These are phyloP conservation scores for Morella rubra DNA, from an alignment of 306 rosid species.

Conservation along the genomic window DNA sequence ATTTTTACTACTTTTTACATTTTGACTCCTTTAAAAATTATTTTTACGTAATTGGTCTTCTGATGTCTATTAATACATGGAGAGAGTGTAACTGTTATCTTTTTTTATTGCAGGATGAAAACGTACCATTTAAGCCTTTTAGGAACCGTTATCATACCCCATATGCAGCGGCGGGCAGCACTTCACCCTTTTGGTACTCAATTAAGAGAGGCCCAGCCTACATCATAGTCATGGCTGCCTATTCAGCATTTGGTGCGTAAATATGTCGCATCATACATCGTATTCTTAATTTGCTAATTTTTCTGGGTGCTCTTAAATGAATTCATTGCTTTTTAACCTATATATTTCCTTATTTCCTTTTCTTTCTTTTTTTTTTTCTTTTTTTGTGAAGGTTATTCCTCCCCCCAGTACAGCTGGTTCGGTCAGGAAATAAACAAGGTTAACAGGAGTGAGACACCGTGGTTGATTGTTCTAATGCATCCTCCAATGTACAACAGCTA, in stretches of 20 bases:
- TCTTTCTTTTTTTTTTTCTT: background rate
- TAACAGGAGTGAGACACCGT: constrained; percentile 49
- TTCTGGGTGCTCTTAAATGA: too few relatives aligned
- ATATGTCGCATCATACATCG: too few relatives aligned
- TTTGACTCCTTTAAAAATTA: too few relatives aligned
- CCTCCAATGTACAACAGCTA: constrained; percentile 58
- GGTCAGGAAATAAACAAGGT: constrained; percentile 43
- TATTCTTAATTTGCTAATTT: too few relatives aligned
- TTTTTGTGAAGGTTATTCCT: constrained; percentile 38
- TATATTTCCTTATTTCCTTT: too few relatives aligned
- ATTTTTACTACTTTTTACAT: too few relatives aligned
- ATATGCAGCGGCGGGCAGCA: constrained; percentile 40
- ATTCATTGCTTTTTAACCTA: background rate
- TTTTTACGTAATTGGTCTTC: too few relatives aligned
- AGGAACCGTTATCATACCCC: constrained; percentile 47
- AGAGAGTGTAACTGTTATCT: background rate
- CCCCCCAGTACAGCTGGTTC: constrained; percentile 49
- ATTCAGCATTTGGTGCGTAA: constrained; percentile 64
- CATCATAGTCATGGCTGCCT: constrained; percentile 68
- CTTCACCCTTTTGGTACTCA: constrained; percentile 63
- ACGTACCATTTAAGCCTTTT: constrained; percentile 63
- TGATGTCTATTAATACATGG: too few relatives aligned
- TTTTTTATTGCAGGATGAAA: constrained; percentile 52
- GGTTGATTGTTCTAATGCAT: constrained; percentile 55
- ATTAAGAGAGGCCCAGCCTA: constrained; percentile 76